phyloP scores from a whole-genome alignment of 2,329 filamentous ascomycete genomes.

The Fusarium sp. region DNA sequence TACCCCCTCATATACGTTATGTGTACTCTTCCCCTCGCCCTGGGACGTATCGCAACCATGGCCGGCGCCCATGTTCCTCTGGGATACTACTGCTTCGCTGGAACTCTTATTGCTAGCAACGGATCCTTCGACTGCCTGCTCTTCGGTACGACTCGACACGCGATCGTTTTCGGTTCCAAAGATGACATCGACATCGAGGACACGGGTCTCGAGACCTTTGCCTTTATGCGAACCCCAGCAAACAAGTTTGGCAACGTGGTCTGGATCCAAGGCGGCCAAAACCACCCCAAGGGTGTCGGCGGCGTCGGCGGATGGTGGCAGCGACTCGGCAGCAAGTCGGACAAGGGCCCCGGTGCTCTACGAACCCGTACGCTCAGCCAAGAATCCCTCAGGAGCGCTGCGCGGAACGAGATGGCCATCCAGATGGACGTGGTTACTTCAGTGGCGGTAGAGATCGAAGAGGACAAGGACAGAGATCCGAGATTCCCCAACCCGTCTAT shows the following conservation, averaged over 20 bases:
- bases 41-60: slow-evolving; percentile 75
- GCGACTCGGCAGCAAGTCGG: slow-evolving; percentile 30
- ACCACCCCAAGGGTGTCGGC: slow-evolving; percentile 6
- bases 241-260: slow-evolving; percentile 59
- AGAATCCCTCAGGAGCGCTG: slow-evolving; percentile 50
- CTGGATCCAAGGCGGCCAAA: slow-evolving; percentile 50
- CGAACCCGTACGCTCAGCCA: slow-evolving; percentile 45
- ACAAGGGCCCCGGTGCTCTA: background rate
- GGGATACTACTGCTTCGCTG: slow-evolving; percentile 71
- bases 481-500: slow-evolving; percentile 38
- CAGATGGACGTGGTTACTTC: slow-evolving; percentile 61
- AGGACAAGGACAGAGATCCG: slow-evolving; percentile 42
- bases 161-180: slow-evolving; percentile 63
- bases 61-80: slow-evolving; percentile 65
- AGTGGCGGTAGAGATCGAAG: slow-evolving; percentile 57
- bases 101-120: slow-evolving; percentile 70
- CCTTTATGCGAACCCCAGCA: slow-evolving; percentile 62
- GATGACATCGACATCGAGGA: slow-evolving; percentile 58
- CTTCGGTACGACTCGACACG: slow-evolving; percentile 66
- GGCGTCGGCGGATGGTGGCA: slow-evolving; percentile 48
- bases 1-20: slow-evolving; percentile 79
- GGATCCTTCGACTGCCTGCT: slow-evolving; percentile 69
- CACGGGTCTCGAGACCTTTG: slow-evolving; percentile 66
- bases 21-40: slow-evolving; percentile 76
- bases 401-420: slow-evolving; percentile 48